Evolutionary conservation across 2,329 filamentous ascomycete genomes (phyloP).

Genomic region (Colletotrichum sp.): DNA sequence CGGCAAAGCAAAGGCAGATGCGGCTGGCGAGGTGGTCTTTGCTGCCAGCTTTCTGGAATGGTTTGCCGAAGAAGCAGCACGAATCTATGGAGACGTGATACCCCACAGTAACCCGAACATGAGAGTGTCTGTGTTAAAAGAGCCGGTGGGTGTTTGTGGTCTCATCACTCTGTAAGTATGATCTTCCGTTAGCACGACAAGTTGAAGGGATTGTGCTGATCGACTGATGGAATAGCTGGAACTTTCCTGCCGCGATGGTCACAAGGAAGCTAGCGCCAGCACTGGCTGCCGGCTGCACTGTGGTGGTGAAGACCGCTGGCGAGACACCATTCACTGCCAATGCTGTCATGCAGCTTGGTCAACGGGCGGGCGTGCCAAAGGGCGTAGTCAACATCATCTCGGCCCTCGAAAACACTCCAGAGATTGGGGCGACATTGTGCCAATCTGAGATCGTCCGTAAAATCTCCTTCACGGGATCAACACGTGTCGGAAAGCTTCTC

Average conservation of each 20-base stretch:
- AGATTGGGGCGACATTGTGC: constrained; percentile 79
- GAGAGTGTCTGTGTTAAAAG: constrained; percentile 79
- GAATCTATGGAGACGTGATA: constrained; percentile 77
- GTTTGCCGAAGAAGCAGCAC: constrained; percentile 81
- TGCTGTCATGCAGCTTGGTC: constrained; percentile 83
- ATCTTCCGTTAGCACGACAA: constrained; percentile 26
- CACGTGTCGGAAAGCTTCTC: constrained; percentile 71
- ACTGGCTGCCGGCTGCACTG: constrained; percentile 92
- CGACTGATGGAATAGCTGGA: constrained; percentile 64
- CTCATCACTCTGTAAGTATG: constrained; percentile 74
- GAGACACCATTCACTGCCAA: constrained; percentile 94
- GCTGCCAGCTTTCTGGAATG: constrained; percentile 80
- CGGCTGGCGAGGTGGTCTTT: constrained; percentile 74
- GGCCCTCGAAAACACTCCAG: constrained; percentile 76
- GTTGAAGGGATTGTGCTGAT: background rate
- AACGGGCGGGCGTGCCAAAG: constrained; percentile 86
- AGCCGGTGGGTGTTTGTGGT: constrained; percentile 86
- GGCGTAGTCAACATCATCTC: constrained; percentile 93
- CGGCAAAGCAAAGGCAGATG: constrained; percentile 81
- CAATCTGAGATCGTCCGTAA: constrained; percentile 81
- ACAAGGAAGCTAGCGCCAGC: constrained; percentile 74
- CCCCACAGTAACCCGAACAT: constrained; percentile 73
- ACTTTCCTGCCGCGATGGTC: constrained; percentile 83
- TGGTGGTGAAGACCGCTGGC: constrained; percentile 88
- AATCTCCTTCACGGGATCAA: constrained; percentile 91